A percentile compares a stretch with the other conserved stretches of the same genome.
Evolutionary conservation across 257 asterid genomes (phyloP).

Genomic region (Craterostigma plantagineum): DNA sequence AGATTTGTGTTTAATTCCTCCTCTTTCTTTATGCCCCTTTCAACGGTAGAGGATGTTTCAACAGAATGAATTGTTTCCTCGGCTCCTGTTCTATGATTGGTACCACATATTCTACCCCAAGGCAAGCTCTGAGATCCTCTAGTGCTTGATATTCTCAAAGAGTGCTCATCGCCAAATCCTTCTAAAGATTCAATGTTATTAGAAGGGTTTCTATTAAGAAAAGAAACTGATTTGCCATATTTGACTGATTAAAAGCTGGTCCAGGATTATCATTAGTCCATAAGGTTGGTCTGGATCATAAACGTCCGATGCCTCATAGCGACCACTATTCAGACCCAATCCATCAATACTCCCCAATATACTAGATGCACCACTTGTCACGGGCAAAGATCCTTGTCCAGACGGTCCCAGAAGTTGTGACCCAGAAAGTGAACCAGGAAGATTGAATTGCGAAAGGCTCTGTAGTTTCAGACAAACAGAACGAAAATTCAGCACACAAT

Average conservation of each 20-base stretch:
- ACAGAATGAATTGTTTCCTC: slow-evolving; percentile 29
- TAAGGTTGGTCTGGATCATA: slow-evolving; percentile 99
- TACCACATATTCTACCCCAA: slow-evolving; percentile 55
- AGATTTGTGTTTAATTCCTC: slow-evolving; percentile 18
- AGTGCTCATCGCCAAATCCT: slow-evolving; percentile 26
- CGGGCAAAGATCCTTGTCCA: slow-evolving; percentile 40
- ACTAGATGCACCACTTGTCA: slow-evolving; percentile 19
- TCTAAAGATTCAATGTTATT: slow-evolving; percentile 26
- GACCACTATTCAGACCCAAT: slow-evolving; percentile 33
- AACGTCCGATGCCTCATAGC: slow-evolving; percentile 43
- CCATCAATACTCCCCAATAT: slow-evolving; percentile 35
- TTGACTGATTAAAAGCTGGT: slow-evolving; percentile 36
- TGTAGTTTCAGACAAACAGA: slow-evolving; percentile 19
- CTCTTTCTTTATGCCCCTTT: slow-evolving; percentile 22
- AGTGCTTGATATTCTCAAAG: slow-evolving; percentile 20
- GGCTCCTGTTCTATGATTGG: slow-evolving; percentile 27
- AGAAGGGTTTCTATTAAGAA: slow-evolving; percentile 24
- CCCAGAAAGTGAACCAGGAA: slow-evolving; percentile 52
- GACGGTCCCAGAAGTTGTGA: slow-evolving; percentile 45
- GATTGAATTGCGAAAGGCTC: slow-evolving; percentile 83
- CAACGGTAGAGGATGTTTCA: slow-evolving; percentile 23
- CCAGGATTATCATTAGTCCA: slow-evolving; percentile 57
- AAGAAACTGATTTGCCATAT: slow-evolving; percentile 28
- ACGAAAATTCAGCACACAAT: slow-evolving; percentile 1
- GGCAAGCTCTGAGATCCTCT: slow-evolving; percentile 49